These are phyloP conservation scores for Gyromitra esculenta DNA, from an alignment of 2,329 filamentous ascomycete species.

Conservation along the genomic window DNA sequence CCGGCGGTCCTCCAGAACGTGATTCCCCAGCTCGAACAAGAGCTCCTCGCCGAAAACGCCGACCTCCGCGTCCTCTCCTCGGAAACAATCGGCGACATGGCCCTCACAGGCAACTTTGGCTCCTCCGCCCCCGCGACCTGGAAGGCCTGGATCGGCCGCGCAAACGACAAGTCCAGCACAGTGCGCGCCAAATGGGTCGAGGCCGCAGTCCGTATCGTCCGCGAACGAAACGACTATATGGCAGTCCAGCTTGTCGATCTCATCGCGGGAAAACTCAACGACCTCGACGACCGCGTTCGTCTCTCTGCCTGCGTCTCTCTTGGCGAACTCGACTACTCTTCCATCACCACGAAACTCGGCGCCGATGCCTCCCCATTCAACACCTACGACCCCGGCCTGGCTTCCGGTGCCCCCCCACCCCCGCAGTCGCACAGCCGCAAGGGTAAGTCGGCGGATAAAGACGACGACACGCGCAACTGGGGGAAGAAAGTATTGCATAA, in stretches of 20 bases:
- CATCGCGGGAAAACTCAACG: constrained; percentile 74
- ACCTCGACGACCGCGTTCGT: constrained; percentile 90
- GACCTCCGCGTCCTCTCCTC: constrained; percentile 87
- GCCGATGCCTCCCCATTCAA: constrained; percentile 73
- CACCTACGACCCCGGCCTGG: constrained; percentile 71
- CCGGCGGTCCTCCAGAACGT: constrained; percentile 91
- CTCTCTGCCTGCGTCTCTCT: constrained; percentile 88
- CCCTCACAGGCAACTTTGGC: constrained; percentile 55
- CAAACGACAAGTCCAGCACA: constrained; percentile 82
- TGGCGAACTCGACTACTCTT: constrained; percentile 81
- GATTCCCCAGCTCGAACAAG: constrained; percentile 90
- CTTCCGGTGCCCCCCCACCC: constrained; percentile 15
- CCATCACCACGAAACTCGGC: constrained; percentile 81
- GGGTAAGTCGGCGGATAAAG: constrained; percentile 32
- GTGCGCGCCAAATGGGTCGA: constrained; percentile 89
- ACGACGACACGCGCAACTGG: constrained; percentile 51
- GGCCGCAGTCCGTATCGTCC: constrained; percentile 82
- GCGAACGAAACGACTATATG: constrained; percentile 82
- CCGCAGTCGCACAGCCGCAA: constrained; percentile 21
- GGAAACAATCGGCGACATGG: constrained; percentile 91
- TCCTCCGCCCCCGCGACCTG: constrained; percentile 56
- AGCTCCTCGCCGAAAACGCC: constrained; percentile 88
- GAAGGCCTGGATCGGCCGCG: constrained; percentile 70
- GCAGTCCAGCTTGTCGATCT: constrained; percentile 71
- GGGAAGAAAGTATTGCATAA: constrained; percentile 71